These are phyloP conservation scores for Coemansia sp. DNA, from an alignment of 192 early-diverging fungal species.

Conservation along the genomic window DNA sequence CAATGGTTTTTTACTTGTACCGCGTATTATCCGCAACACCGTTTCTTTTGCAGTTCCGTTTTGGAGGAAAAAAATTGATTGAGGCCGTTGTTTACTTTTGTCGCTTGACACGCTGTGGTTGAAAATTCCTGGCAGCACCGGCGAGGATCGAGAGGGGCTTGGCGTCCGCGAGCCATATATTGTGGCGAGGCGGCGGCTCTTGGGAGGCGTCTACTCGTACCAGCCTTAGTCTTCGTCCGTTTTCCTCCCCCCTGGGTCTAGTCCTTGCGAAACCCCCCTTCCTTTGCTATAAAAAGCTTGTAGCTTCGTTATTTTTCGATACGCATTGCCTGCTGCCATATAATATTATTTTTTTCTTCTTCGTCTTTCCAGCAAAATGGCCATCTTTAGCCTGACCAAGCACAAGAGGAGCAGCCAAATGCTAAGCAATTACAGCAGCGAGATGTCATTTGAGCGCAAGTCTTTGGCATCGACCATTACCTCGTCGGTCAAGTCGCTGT, in stretches of 20 bases:
- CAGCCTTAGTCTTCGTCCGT: not conserved
- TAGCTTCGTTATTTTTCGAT: slow-evolving; percentile 1
- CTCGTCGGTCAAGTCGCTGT: slow-evolving; percentile 37
- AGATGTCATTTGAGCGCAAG: slow-evolving; percentile 17
- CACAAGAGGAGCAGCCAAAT: slow-evolving; percentile 7
- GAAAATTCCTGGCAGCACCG: not conserved
- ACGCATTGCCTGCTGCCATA: not conserved
- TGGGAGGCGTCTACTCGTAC: not conserved
- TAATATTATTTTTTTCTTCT: not conserved
- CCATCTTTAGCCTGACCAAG: slow-evolving; percentile 19
- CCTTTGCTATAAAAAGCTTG: too few relatives aligned
- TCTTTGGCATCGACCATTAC: slow-evolving; percentile 17
- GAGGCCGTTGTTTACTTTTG: slow-evolving; percentile 1
- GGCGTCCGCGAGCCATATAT: slow-evolving; percentile 1
- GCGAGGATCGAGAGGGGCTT: not conserved
- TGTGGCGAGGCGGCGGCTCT: slow-evolving; percentile 1
- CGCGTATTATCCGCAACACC: not conserved
- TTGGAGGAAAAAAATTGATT: not conserved
- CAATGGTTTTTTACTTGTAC: not conserved
- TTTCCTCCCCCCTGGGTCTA: slow-evolving; percentile 3
- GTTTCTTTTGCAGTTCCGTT: not conserved
- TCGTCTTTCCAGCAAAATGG: slow-evolving; percentile 13
- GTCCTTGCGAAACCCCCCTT: not conserved
- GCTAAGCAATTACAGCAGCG: not conserved
- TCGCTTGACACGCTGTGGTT: slow-evolving; percentile 1